A percentile compares a stretch with the other conserved stretches of the same genome.
These are phyloP conservation scores for Pseudogymnoascus sp. DNA, from an alignment of 2,329 filamentous ascomycete species.

Conservation along the genomic window DNA sequence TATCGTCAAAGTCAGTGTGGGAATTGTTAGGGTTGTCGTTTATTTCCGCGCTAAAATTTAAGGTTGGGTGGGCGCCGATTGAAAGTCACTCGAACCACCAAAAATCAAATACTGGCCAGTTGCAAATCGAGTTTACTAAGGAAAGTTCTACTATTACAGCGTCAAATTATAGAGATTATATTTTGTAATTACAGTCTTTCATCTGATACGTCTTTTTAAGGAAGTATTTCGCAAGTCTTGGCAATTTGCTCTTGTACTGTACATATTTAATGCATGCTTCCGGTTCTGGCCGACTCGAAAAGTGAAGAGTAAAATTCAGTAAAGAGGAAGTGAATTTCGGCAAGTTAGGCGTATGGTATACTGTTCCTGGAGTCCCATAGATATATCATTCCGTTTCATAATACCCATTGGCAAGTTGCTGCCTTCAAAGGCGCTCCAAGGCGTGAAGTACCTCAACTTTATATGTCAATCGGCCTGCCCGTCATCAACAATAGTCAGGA, in stretches of 20 bases:
- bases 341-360: neutral
- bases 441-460: neutral
- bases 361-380: neutral
- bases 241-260: neutral
- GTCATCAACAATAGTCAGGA: neutral
- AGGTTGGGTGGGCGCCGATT: slow-evolving; percentile 1
- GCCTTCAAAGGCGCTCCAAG: neutral
- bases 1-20: slow-evolving; percentile 4
- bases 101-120: neutral
- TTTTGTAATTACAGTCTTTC: neutral
- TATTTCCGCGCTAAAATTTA: slow-evolving; percentile 5
- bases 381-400: neutral
- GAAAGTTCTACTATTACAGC: neutral
- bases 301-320: neutral
- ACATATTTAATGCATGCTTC: neutral
- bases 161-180: neutral
- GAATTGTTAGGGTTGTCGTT: slow-evolving; percentile 4
- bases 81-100: slow-evolving; percentile 1
- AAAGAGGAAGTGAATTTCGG: neutral
- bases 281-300: neutral
- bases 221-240: neutral
- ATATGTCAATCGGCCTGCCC: neutral
- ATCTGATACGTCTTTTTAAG: neutral
- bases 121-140: neutral
- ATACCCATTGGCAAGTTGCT: neutral